Base-by-base conservation (phyloP, 192 early-diverging fungal species). In the Backusella parvicylindrica region DNA sequence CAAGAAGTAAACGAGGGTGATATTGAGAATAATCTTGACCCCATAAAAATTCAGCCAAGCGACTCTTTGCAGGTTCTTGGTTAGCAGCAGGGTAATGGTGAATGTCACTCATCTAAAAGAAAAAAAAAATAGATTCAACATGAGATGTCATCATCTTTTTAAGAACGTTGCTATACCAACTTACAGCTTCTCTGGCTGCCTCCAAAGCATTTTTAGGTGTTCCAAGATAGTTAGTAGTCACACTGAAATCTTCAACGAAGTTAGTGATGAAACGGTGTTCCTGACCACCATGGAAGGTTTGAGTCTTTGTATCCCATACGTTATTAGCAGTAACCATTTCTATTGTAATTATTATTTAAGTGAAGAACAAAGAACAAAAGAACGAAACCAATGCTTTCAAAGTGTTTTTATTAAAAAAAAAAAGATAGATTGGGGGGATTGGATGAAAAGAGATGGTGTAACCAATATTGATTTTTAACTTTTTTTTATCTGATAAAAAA, bases 41-140 rank as follows among this genome's bases (percentile, higher is more conserved):
- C 92, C 92, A 94, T 63, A 95, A 83, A 79, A 95, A 96, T 60
- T 86, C 80, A 21, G 94, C 92, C 31, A 96, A 84, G 21, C 90
- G 86, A 2, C 93, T 87, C 75, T 95, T 95, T 30, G 94, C 93
- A 33, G 95, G 95, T 82, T 96, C 95, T 77, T 96, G 95, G 84
- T 96, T 88, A 8, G 93, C 95, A 7, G 95, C 92, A 21, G 95
- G 95, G 79, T 96, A 96, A 83, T 96, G 95, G 80, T 94, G 91
- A 81, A 91, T 77, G 33, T 75, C 70, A 13, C 50, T 36, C 65
- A 75, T 80, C 79, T 73, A 37, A 47, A 33, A 36, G n/a, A 23
- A 63, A 67, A 37, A 40, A 26, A 7, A 64, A 40, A 43, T 56
- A 31, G 32, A 31, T 69, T 26, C 6, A 18, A 47, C 43, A 47